These are phyloP conservation scores for Xylaria scruposa DNA, from an alignment of 495 filamentous ascomycete genomes.

Conservation along the genomic window DNA sequence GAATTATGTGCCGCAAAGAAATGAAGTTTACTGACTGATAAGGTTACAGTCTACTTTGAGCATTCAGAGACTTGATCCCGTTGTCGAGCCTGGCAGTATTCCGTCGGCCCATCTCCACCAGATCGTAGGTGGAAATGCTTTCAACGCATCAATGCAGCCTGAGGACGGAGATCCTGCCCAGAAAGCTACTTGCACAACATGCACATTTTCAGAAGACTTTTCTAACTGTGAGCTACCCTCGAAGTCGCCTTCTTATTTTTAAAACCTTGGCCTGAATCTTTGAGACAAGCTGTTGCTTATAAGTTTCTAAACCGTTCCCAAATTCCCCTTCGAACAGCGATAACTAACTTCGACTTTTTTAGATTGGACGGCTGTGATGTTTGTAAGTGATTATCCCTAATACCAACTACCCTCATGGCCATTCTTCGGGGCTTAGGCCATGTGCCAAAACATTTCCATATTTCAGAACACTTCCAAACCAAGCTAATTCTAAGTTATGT, in stretches of 20 bases:
- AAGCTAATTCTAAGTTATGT: background rate
- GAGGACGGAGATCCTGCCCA: conserved; percentile 48
- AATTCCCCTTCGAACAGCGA: background rate
- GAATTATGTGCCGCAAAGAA: background rate
- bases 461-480: background rate
- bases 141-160: conserved; percentile 54
- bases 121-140: conserved; percentile 58
- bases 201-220: conserved; percentile 56
- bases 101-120: conserved; percentile 59
- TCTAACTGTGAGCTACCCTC: conserved; percentile 42
- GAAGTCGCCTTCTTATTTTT: background rate
- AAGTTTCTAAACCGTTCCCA: background rate
- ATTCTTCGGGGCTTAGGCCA: background rate
- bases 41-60: conserved; percentile 45
- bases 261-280: background rate
- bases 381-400: background rate
- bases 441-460: background rate
- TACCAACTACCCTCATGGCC: too few relatives aligned
- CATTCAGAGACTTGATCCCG: conserved; percentile 57
- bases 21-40: background rate
- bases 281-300: background rate
- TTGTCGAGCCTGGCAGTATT: conserved; percentile 54
- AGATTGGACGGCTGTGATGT: conserved; percentile 13
- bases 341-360: background rate
- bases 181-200: conserved; percentile 53